Evolutionary conservation across 2,329 filamentous ascomycete genomes (phyloP).

Genomic region (Scytalidium sp.): DNA sequence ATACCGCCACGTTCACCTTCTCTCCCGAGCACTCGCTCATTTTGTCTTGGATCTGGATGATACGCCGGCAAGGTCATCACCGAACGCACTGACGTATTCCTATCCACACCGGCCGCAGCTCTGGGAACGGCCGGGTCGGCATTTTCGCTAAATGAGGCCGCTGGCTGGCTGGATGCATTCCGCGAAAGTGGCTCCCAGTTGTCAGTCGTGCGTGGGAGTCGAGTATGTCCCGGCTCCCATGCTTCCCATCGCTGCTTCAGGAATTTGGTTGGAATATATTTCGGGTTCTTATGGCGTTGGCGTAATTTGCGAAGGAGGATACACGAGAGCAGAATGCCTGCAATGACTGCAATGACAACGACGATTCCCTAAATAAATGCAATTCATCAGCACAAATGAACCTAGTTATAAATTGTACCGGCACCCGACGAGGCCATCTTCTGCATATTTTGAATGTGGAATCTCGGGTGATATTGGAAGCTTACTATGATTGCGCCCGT

Average conservation of each 20-base stretch:
- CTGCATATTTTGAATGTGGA: background rate
- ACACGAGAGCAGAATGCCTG: slow-evolving; percentile 16
- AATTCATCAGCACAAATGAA: background rate
- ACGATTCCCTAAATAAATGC: slow-evolving; percentile 8
- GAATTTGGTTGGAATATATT: slow-evolving; percentile 46
- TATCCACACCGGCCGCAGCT: slow-evolving; percentile 54
- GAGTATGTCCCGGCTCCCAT: slow-evolving; percentile 37
- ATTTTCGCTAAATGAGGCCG: background rate
- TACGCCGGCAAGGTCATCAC: slow-evolving; percentile 93
- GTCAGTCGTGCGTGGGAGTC: slow-evolving; percentile 21
- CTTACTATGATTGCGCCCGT: too few species aligned
- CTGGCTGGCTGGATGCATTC: slow-evolving; percentile 1
- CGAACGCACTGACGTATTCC: slow-evolving; percentile 85
- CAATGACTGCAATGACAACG: slow-evolving; percentile 11
- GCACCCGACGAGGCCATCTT: background rate
- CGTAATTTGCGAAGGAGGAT: slow-evolving; percentile 35
- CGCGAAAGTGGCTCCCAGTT: slow-evolving; percentile 33
- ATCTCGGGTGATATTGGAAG: too few species aligned
- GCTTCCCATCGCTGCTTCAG: slow-evolving; percentile 49
- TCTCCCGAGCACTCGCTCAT: slow-evolving; percentile 78
- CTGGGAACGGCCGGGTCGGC: background rate
- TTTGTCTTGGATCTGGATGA: slow-evolving; percentile 65
- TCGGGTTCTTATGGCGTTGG: slow-evolving; percentile 41
- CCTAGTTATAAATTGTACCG: background rate
- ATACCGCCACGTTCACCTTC: slow-evolving; percentile 92